Percentiles rank a stretch among this genome's conserved stretches.
phyloP scores from a whole-genome alignment of 441 rosid species.

The Sinapis alba region DNA sequence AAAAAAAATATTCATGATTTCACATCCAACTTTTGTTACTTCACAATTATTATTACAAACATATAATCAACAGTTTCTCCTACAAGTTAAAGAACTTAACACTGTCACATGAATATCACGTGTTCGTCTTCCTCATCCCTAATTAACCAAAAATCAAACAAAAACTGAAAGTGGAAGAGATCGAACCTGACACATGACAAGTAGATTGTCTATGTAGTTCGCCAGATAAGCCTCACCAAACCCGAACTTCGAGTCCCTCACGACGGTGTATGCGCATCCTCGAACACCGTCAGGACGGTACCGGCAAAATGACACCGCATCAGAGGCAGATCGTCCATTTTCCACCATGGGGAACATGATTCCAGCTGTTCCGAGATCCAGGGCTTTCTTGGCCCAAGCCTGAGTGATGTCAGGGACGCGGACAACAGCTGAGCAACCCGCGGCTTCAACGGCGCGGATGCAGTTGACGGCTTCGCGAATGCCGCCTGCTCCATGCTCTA shows the following conservation, averaged over 20 bases:
- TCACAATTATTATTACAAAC: background rate
- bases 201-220: background rate
- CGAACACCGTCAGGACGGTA: background rate
- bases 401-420: constrained; percentile 5
- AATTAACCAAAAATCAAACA: background rate
- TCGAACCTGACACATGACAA: constrained; percentile 2
- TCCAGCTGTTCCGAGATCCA: background rate
- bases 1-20: background rate
- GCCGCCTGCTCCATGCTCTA: background rate
- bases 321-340: background rate
- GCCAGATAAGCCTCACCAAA: background rate
- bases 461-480: background rate
- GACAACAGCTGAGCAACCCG: background rate
- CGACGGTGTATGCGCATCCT: background rate
- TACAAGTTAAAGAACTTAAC: background rate
- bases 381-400: constrained; percentile 4
- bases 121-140: background rate
- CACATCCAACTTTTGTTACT: background rate
- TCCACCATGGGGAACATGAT: background rate
- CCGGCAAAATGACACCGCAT: background rate
- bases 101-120: background rate
- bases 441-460: background rate
- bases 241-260: constrained; percentile 1
- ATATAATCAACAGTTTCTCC: background rate
- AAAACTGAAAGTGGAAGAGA: background rate